Evolutionary conservation across 306 rosid genomes (phyloP), one percentile per base, ranked within the genome.

Genomic region (Sechiopsis laciniata): DNA sequence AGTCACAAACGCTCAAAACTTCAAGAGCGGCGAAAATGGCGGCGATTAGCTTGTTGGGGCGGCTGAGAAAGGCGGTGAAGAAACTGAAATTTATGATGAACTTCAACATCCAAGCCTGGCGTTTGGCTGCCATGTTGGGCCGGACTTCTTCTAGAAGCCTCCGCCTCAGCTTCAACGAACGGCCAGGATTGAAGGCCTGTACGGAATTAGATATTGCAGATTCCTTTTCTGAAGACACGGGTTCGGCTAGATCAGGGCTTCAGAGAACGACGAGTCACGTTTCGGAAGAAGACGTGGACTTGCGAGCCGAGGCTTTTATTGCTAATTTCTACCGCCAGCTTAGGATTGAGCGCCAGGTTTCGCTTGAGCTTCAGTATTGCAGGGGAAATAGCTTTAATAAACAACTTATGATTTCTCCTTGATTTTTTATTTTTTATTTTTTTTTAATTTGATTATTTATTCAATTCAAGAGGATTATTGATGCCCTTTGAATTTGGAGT

Each of bases 341-440:
- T 85, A 80, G 13, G 71, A 71, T 94, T 15, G 99, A 94, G 69
- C 82, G 97, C 20, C 99, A 94, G 67, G 76, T 89, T 19, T 90
- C 95, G 0, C 74, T 91, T 62, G 82, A 94, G 81, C 85, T 94
- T 8, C 86, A 84, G 0, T 89, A 89, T 62, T 10, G 79, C 55
- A 72, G 80, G 20, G 84, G 64, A 46, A 76, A 72, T 68, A 84
- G 89, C 79, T 88, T 71, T 59, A 32, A 61, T 0, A 8, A 61
- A 0, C 37, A 22, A 0, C 64, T 57, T 4, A 20, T 57, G 0
- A 24, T 59, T 59, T 59, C 37, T 24, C 37, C 37, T 59, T 13
- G 17, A 59, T 59, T 59, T 1, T 6, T 53, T 15, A 22, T 59
- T 1, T 6, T 53, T 15, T 14, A 0, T 5, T 24, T 5, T 24